Evolutionary conservation across 2,329 filamentous ascomycete genomes (phyloP), one percentile per base, ranked within the genome.

Genomic region (Graphilbum sp.): DNA sequence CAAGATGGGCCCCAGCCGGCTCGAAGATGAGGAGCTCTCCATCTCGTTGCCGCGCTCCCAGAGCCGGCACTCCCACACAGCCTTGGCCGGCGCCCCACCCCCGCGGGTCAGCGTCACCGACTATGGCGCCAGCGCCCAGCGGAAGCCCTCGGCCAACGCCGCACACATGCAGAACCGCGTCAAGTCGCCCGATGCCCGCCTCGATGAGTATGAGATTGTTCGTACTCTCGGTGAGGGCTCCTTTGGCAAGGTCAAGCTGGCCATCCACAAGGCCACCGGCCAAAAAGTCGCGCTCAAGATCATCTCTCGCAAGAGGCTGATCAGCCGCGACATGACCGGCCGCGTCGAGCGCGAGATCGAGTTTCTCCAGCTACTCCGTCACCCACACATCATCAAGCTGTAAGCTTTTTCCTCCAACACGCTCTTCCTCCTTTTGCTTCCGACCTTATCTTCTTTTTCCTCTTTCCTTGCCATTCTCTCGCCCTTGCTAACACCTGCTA

Each of bases 301-400:
- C 54, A 98, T 98, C 53, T 83, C 86, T 32, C 75, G 90, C 47
- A 90, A 90, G 65, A 93, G 95, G 65, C 72, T 98, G 52, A 85
- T 95, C 50, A 96, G 87, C 49, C 72, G 88, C 52, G 90, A 98
- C 59, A 96, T 98, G 90, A 87, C 92, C 38, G 90, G 90, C 43
- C 75, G 90, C 43, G 92, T 98, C 46, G 90, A 98, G 65, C 75
- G 90, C 49, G 90, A 98, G 66, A 98, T 98, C 50, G 87, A 95
- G 58, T 98, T 98, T 55, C 71, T 98, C 45, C 90, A 98, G 62
- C 66, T 98, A 43, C 69, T 98, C 43, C 78, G 90, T 43, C 90
- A 98, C 58, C 90, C 90, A 31, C 90, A 98, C 60, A 98, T 98
- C 56, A 98, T 98, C 66, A 98, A 98, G 62, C 71, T 98, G 75